A percentile compares a stretch with the other conserved stretches of the same genome.
Conservation (phyloP, 345 rosid species). For the Eutrema yunnanense region DNA sequence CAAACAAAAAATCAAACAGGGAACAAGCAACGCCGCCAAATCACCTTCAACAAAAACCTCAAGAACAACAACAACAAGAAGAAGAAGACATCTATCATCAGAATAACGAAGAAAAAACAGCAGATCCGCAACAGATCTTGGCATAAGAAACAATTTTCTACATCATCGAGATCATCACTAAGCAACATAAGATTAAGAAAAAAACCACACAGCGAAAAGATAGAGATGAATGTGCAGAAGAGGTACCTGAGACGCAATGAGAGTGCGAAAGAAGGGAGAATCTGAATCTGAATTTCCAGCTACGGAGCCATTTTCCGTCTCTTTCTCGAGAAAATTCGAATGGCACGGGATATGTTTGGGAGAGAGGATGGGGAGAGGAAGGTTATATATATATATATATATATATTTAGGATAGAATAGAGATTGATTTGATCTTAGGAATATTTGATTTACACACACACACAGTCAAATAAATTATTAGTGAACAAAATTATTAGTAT, state of each 20-base stretch:
- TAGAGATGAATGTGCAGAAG: not conserved
- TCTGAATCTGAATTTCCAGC: constrained; percentile 13
- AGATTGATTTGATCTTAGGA: constrained; percentile 4
- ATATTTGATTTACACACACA: not conserved
- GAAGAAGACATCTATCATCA: not conserved
- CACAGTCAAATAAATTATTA: too few relatives aligned
- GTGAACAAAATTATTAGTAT: not conserved
- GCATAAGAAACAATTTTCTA: not conserved
- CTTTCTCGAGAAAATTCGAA: constrained; percentile 33
- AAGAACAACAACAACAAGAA: not conserved
- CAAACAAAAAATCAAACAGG: not conserved
- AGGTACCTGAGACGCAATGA: constrained; percentile 13
- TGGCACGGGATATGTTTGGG: not conserved
- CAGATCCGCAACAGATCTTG: constrained; percentile 21
- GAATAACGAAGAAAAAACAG: not conserved
- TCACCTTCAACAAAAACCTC: not conserved
- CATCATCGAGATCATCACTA: constrained; percentile 15
- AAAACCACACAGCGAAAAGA: not conserved
- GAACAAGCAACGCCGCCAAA: not conserved
- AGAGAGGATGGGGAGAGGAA: not conserved
- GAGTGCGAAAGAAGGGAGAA: not conserved
- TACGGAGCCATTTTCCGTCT: constrained; percentile 27
- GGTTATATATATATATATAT: not conserved
- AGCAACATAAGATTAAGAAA: not conserved
- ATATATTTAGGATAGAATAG: too few relatives aligned